These are phyloP conservation scores for Flaveria linearis DNA, from an alignment of 129 eudicot genomes.

Conservation along the genomic window DNA sequence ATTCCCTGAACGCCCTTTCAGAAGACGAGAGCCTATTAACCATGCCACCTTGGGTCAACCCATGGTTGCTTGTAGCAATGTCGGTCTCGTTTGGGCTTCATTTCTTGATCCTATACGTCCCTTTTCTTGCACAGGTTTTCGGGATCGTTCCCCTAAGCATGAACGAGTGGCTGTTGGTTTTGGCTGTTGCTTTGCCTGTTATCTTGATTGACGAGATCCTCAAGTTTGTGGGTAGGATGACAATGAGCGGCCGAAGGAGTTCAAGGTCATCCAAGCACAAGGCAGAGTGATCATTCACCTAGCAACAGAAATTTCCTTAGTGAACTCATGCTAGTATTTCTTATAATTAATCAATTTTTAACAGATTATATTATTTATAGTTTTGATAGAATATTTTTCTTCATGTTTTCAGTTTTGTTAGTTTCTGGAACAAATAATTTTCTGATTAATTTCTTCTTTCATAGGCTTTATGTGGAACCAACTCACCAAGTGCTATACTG, in stretches of 20 bases:
- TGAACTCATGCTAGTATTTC: slow-evolving; percentile 11
- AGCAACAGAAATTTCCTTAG: slow-evolving; percentile 11
- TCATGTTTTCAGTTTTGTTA: slow-evolving; percentile 2
- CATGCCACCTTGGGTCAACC: slow-evolving; percentile 55
- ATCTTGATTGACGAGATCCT: slow-evolving; percentile 82
- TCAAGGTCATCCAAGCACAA: slow-evolving; percentile 34
- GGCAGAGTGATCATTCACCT: slow-evolving; percentile 29
- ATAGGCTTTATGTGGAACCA: background rate
- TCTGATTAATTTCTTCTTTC: background rate
- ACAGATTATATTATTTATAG: background rate
- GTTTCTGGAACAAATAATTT: slow-evolving; percentile 1
- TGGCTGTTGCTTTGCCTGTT: slow-evolving; percentile 76
- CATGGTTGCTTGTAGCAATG: slow-evolving; percentile 39
- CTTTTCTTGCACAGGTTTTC: slow-evolving; percentile 71
- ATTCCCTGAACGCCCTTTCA: slow-evolving; percentile 77
- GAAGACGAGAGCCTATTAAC: slow-evolving; percentile 70
- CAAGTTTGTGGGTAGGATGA: slow-evolving; percentile 70
- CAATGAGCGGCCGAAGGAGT: slow-evolving; percentile 26
- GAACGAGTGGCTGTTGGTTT: slow-evolving; percentile 72
- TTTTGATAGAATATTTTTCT: slow-evolving; percentile 6
- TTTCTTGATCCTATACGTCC: slow-evolving; percentile 74
- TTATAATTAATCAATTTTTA: slow-evolving; percentile 18
- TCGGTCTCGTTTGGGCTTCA: slow-evolving; percentile 71
- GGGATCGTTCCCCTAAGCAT: slow-evolving; percentile 74
- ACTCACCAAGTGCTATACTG: background rate